A percentile compares a stretch with the other conserved stretches of the same genome.
These are phyloP conservation scores for Globisporangium cystogenes DNA, from an alignment of 352 stramenopile genomes.

Conservation along the genomic window DNA sequence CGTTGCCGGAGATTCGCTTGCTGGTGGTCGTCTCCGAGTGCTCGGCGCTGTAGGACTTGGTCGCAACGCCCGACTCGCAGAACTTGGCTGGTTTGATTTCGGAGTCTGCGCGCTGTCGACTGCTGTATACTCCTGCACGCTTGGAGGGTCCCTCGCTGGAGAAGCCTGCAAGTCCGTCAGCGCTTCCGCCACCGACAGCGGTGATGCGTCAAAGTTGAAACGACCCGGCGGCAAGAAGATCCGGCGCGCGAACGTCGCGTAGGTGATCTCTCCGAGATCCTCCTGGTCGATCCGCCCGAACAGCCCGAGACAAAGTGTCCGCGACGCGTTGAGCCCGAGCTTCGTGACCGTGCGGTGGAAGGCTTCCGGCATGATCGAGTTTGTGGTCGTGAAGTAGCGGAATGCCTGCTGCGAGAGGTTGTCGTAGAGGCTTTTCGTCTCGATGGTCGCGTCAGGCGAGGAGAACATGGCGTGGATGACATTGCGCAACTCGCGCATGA, in stretches of 20 bases:
- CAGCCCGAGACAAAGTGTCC: conserved; percentile 39
- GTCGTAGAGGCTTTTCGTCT: conserved; percentile 36
- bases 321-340: conserved; percentile 42
- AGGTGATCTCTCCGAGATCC: conserved; percentile 59
- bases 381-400: conserved; percentile 71
- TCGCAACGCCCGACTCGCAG: background rate
- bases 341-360: conserved; percentile 65
- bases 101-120: background rate
- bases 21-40: background rate
- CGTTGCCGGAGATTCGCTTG: background rate
- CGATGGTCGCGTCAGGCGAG: conserved; percentile 27
- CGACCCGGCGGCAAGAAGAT: conserved; percentile 44
- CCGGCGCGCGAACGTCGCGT: conserved; percentile 49
- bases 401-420: conserved; percentile 68
- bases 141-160: background rate
- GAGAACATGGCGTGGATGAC: conserved; percentile 41
- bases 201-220: conserved; percentile 15
- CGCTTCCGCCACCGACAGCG: background rate
- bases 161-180: background rate
- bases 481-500: conserved; percentile 51
- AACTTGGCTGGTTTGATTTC: background rate
- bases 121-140: background rate
- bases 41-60: conserved; percentile 2
- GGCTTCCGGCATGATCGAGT: conserved; percentile 57
- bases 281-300: conserved; percentile 62